A percentile compares a stretch with the other conserved stretches of the same genome.
Conservation (phyloP, 805 yeast species). For the Pichia exigua region DNA sequence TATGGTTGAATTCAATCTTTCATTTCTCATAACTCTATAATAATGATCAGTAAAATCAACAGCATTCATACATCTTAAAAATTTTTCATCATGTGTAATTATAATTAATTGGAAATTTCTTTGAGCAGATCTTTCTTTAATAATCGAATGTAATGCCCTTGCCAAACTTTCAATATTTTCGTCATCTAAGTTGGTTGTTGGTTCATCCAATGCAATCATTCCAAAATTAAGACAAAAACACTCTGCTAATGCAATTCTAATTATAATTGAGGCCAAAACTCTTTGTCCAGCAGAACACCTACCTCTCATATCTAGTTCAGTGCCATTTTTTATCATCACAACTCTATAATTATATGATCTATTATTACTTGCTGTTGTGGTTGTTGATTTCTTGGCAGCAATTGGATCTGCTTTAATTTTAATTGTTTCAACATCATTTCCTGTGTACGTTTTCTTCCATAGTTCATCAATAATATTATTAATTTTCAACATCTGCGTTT, state of each 20-base stretch:
- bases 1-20: conserved; percentile 73
- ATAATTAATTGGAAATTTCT: conserved; percentile 89
- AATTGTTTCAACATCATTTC: conserved; percentile 91
- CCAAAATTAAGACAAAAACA: conserved; percentile 95
- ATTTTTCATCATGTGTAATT: conserved; percentile 94
- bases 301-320: conserved; percentile 95
- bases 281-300: conserved; percentile 98
- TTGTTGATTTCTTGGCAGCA: conserved; percentile 31
- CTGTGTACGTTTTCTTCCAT: conserved; percentile 91
- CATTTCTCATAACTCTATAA: conserved; percentile 73
- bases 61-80: conserved; percentile 79
- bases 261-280: conserved; percentile 85
- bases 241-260: conserved; percentile 87
- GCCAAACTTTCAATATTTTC: conserved; percentile 89
- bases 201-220: conserved; percentile 93
- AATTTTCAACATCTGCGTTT: conserved; percentile 86
- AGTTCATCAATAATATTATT: conserved; percentile 81
- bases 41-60: conserved; percentile 79
- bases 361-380: conserved; percentile 24
- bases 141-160: conserved; percentile 63
- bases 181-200: conserved; percentile 89
- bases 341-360: conserved; percentile 88
- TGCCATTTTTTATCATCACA: conserved; percentile 88
- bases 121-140: conserved; percentile 67
- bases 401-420: conserved; percentile 75